Percentiles rank a stretch among this genome's conserved stretches.
Evolutionary conservation across 805 yeast species (phyloP).

Genomic region (Debaryomyces tyrocola): DNA sequence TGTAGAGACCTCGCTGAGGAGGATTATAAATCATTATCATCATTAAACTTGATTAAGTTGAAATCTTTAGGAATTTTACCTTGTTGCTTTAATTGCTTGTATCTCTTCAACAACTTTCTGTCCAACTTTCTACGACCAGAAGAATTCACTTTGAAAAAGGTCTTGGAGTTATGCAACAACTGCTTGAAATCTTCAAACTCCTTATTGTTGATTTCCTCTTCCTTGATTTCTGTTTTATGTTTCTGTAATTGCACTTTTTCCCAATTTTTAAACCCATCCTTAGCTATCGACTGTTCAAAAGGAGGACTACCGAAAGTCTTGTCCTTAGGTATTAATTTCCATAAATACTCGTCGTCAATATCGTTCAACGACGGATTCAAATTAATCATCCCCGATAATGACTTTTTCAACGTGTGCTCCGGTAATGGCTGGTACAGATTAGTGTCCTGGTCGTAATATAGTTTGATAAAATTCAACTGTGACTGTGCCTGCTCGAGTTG

Average conservation of each 20-base stretch:
- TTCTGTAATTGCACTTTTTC: constrained; percentile 27
- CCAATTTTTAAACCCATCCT: constrained; percentile 35
- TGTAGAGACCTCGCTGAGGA: constrained; percentile 2
- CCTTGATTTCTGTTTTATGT: constrained; percentile 16
- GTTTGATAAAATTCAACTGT: constrained; percentile 21
- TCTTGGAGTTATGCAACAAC: constrained; percentile 19
- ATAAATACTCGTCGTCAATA: constrained; percentile 39
- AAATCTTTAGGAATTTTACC: constrained; percentile 21
- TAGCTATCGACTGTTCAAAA: constrained; percentile 22
- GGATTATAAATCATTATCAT: constrained; percentile 5
- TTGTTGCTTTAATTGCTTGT: constrained; percentile 28
- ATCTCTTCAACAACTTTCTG: constrained; percentile 32
- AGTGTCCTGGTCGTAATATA: constrained; percentile 28
- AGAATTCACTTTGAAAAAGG: constrained; percentile 19
- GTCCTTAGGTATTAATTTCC: constrained; percentile 38
- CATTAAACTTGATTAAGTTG: constrained; percentile 4
- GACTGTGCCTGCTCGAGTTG: constrained; percentile 22
- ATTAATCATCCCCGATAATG: constrained; percentile 40
- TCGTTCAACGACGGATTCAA: constrained; percentile 33
- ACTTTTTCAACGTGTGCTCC: constrained; percentile 38
- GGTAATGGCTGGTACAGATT: constrained; percentile 25
- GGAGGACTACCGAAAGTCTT: constrained; percentile 36
- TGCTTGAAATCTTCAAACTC: constrained; percentile 21
- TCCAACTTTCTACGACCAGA: constrained; percentile 36
- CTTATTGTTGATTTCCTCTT: constrained; percentile 19